phyloP scores from a whole-genome alignment of 1,139 yeast genomes.

The Zhuliangozyma parablackwelliae region DNA sequence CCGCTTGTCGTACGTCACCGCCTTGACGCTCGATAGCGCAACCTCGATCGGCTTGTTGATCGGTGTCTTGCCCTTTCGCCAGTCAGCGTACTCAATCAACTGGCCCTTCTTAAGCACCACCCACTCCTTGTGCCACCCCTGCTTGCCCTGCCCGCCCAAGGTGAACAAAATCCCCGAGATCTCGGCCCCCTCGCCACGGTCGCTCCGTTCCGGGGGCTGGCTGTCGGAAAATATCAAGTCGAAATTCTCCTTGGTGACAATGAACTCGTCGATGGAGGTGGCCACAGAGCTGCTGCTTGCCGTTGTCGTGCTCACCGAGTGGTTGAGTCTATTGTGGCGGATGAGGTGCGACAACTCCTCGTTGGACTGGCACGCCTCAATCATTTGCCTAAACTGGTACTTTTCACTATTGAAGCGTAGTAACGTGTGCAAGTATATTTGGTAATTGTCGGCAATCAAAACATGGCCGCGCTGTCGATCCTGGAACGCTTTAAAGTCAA shows the following conservation, averaged over 20 bases:
- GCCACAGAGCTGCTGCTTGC: constrained; percentile 2
- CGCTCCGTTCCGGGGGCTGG: constrained; percentile 8
- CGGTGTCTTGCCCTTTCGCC: constrained; percentile 68
- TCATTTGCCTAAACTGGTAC: constrained; percentile 39
- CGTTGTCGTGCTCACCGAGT: constrained; percentile 4
- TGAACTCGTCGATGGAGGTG: constrained; percentile 14
- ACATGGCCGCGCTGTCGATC: constrained; percentile 20
- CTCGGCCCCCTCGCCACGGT: constrained; percentile 17
- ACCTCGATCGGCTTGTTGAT: constrained; percentile 70
- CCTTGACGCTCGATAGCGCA: constrained; percentile 66
- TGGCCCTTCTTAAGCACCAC: constrained; percentile 67
- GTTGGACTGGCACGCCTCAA: constrained; percentile 38
- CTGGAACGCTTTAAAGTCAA: constrained; percentile 18
- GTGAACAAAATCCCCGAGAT: constrained; percentile 61
- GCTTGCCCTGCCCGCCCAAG: constrained; percentile 68
- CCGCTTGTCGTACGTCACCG: constrained; percentile 43
- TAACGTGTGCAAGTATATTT: constrained; percentile 30
- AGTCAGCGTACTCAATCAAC: constrained; percentile 70
- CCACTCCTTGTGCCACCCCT: constrained; percentile 92
- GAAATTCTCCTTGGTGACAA: constrained; percentile 27
- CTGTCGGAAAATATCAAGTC: constrained; percentile 25
- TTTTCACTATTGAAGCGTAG: constrained; percentile 42
- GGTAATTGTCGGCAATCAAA: constrained; percentile 25
- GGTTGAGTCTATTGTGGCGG: constrained; percentile 25
- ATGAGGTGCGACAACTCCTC: constrained; percentile 38